Base-by-base conservation (phyloP, 768 basidiomycete genomes). In the Strobilomyces dryophilus region DNA sequence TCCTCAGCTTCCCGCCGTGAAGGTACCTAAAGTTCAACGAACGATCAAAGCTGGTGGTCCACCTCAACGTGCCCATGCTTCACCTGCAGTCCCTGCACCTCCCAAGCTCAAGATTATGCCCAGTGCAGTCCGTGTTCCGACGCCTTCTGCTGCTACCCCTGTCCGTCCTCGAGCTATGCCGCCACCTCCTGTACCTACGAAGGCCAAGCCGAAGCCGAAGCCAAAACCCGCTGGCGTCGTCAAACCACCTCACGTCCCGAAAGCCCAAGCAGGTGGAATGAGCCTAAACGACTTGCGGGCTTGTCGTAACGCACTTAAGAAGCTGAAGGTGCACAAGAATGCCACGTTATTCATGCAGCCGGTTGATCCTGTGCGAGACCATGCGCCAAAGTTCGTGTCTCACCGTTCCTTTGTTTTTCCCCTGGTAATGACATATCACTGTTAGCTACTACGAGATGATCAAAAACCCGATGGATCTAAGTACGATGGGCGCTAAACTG, bases 351-450 rank as follows among this genome's bases (percentile, higher is more conserved):
- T 98, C 71, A 74, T 85, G 39, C 83, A 89, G 53, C 92, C 95
- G 31, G 95, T 98, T n/a, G 94, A 97, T 71, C 94, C 94, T n/a
- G 82, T 95, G 39, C 79, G 92, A 58, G 94, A 97, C 62, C 80
- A 82, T 62, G 94, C 92, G 10, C 91, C 91, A 17, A 89, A 89
- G 90, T 95, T 67, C 51, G 53, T 46, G 20, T 48, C 27, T 18
- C 37, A 2, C 27, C 21, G 4, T 41, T 48, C 59, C 52, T 41
- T 40, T 48, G 34, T 50, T 15, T 47, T 39, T 47, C 36, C 17
- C 37, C 57, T 24, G 24, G 32, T 39, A 26, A 41, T 45, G 37
- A 48, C 50, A 37, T 9, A 11, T 26, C 26, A n/a, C 8, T 42
- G 9, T 37, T 54, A 95, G 94, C 60, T 98, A 98, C 68, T 92